Evolutionary conservation across 371 early-diverging fungal genomes (phyloP).

Genomic region (Nematocida ausubeli): DNA sequence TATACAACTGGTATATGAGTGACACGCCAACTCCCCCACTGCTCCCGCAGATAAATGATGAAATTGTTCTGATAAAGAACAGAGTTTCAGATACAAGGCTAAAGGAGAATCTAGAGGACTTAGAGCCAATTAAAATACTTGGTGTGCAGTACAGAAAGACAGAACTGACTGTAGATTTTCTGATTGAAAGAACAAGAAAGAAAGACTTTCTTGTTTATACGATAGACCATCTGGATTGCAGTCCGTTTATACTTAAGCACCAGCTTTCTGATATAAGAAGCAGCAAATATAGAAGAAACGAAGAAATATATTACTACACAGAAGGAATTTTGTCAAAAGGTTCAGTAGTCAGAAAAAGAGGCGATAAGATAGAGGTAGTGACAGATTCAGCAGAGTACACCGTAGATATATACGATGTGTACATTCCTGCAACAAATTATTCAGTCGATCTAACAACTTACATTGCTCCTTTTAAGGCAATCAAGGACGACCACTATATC

Average conservation of each 20-base stretch:
- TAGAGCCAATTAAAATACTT: constrained; percentile 2
- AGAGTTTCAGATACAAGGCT: neutral
- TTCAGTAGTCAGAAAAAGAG: neutral
- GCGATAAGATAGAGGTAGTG: neutral
- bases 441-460: neutral
- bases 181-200: constrained; percentile 11
- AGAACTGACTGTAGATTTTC: neutral
- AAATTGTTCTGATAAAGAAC: neutral
- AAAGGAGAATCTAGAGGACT: neutral
- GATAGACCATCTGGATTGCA: neutral
- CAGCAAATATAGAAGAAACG: constrained; percentile 24
- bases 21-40: neutral
- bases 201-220: neutral
- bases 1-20: constrained; percentile 5
- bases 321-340: constrained; percentile 6
- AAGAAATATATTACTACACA: constrained; percentile 22
- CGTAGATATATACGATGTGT: constrained; percentile 12
- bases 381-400: neutral
- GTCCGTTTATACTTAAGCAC: constrained; percentile 34
- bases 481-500: neutral
- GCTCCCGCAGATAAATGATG: constrained; percentile 1
- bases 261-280: neutral
- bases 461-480: neutral
- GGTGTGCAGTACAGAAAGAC: neutral
- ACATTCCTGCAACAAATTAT: neutral